Evolutionary conservation across 148 eudicot species (phyloP).

Genomic region (Persicaria tinctoria): DNA sequence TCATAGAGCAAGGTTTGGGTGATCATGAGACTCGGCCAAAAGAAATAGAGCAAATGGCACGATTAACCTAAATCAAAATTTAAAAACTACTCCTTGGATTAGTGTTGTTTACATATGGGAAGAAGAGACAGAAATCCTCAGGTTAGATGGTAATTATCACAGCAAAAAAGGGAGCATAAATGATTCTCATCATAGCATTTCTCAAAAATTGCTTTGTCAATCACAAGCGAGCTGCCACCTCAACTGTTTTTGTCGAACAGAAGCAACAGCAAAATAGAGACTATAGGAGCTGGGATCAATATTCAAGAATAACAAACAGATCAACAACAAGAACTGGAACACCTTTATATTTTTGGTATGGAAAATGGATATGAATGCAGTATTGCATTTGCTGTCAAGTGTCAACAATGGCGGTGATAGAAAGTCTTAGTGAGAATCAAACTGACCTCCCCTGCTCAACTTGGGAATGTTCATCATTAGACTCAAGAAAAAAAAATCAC

Average conservation of each 20-base stretch:
- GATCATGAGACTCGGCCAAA: not conserved
- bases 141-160: not conserved
- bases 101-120: not conserved
- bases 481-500: not conserved
- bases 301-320: not conserved
- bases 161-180: not conserved
- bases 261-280: not conserved
- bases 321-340: not conserved
- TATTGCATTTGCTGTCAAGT: not conserved
- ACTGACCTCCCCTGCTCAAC: constrained; percentile 7
- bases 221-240: constrained; percentile 4
- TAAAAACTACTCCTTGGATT: not conserved
- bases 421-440: not conserved
- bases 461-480: not conserved
- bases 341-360: no score
- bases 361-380: not conserved
- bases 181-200: not conserved
- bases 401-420: not conserved
- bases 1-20: no score
- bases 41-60: not conserved
- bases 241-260: constrained; percentile 10
- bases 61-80: not conserved
- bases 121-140: not conserved
- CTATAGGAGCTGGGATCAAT: not conserved
- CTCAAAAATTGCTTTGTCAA: not conserved